Evolutionary conservation across 2,329 filamentous ascomycete species (phyloP).

Genomic region (Pseudogymnoascus sp.): DNA sequence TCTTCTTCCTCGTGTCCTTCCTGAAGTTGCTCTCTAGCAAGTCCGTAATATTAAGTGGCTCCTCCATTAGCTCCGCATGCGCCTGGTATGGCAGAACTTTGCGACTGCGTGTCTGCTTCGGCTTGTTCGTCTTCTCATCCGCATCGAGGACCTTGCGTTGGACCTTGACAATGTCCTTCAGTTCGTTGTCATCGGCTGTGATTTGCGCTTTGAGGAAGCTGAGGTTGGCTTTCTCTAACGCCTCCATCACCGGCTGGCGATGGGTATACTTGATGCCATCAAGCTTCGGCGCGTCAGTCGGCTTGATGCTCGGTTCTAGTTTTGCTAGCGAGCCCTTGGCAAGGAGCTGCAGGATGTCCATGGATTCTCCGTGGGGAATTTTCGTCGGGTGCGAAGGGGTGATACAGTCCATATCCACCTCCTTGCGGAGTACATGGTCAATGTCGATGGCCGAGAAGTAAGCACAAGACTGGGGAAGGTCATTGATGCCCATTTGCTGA

Average conservation of each 20-base stretch:
- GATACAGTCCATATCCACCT: conserved; percentile 95
- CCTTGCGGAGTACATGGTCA: conserved; percentile 90
- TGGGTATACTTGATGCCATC: conserved; percentile 59
- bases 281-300: conserved; percentile 47
- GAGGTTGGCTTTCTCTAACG: conserved; percentile 46
- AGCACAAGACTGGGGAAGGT: conserved; percentile 86
- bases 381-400: conserved; percentile 74
- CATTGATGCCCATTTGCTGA: conserved; percentile 91
- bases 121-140: conserved; percentile 13
- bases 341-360: conserved; percentile 75
- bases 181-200: conserved; percentile 60
- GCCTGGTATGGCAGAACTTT: conserved; percentile 23
- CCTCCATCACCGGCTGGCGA: conserved; percentile 71
- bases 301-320: conserved; percentile 57
- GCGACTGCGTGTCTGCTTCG: conserved; percentile 16
- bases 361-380: conserved; percentile 75
- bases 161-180: conserved; percentile 62
- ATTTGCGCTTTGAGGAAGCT: conserved; percentile 81
- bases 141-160: conserved; percentile 14
- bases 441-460: conserved; percentile 96
- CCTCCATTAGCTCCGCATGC: conserved; percentile 21
- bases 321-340: conserved; percentile 59
- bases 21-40: conserved; percentile 20
- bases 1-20: conserved; percentile 10
- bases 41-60: conserved; percentile 20